phyloP scores from a whole-genome alignment of 2,329 filamentous ascomycete genomes.

The Cladosporium sphaerospermum region DNA sequence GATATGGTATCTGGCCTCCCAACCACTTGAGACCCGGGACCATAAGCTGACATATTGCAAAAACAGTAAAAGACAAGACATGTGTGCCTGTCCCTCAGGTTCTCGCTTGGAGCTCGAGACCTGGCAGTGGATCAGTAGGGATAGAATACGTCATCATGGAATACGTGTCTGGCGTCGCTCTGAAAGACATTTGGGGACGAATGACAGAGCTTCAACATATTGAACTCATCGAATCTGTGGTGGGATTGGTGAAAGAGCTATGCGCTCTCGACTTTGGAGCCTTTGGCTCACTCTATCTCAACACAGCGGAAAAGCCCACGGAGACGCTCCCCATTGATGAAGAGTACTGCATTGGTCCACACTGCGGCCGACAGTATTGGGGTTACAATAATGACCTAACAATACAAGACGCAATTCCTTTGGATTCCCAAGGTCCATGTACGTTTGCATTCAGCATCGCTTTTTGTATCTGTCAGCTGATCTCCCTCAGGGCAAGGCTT shows the following conservation, averaged over 20 bases:
- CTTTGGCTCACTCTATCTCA: slow-evolving; percentile 14
- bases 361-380: neutral
- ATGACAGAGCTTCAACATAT: slow-evolving; percentile 27
- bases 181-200: slow-evolving; percentile 15
- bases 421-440: no score
- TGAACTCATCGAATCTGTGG: slow-evolving; percentile 11
- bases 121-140: slow-evolving; percentile 17
- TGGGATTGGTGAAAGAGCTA: slow-evolving; percentile 14
- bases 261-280: slow-evolving; percentile 21
- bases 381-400: no score
- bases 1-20: slow-evolving; percentile 21
- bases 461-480: no score
- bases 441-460: no score
- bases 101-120: slow-evolving; percentile 16
- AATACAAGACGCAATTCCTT: no score
- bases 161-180: slow-evolving; percentile 25
- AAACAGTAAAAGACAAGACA: slow-evolving; percentile 24
- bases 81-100: slow-evolving; percentile 18
- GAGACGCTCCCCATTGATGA: slow-evolving; percentile 17
- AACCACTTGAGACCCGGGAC: neutral
- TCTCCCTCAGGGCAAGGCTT: neutral
- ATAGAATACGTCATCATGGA: slow-evolving; percentile 27
- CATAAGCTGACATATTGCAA: neutral
- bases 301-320: neutral
- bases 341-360: slow-evolving; percentile 33